These are phyloP conservation scores for Takashimella tepidaria DNA, from an alignment of 1,284 basidiomycete genomes.

Conservation along the genomic window DNA sequence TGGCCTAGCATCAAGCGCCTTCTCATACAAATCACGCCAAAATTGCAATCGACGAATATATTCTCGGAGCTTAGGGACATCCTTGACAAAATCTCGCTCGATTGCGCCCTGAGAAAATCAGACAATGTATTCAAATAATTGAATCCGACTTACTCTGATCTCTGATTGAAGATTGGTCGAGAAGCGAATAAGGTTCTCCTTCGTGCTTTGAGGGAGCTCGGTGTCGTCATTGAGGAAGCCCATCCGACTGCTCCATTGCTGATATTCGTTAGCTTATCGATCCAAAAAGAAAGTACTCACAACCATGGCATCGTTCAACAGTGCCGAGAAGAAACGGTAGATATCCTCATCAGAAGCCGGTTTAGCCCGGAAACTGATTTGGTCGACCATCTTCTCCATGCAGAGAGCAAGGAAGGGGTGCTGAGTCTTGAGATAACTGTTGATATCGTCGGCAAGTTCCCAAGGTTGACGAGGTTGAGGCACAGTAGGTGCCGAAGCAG, in stretches of 20 bases:
- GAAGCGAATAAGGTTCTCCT: slow-evolving; percentile 63
- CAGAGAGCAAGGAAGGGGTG: slow-evolving; percentile 93
- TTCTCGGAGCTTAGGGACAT: slow-evolving; percentile 75
- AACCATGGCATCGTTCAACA: slow-evolving; percentile 60
- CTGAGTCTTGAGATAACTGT: slow-evolving; percentile 90
- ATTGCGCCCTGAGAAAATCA: slow-evolving; percentile 59
- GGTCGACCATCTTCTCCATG: slow-evolving; percentile 96
- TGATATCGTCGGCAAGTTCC: slow-evolving; percentile 92
- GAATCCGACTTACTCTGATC: slow-evolving; percentile 58
- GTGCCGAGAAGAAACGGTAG: slow-evolving; percentile 82
- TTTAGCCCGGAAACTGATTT: slow-evolving; percentile 89
- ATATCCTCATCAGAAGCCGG: slow-evolving; percentile 88
- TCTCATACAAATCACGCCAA: slow-evolving; percentile 93
- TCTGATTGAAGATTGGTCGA: slow-evolving; percentile 62
- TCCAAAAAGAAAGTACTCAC: slow-evolving; percentile 20
- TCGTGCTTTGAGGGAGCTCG: slow-evolving; percentile 57
- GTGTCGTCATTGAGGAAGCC: slow-evolving; percentile 70
- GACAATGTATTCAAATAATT: slow-evolving; percentile 6
- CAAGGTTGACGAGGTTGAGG: slow-evolving; percentile 63
- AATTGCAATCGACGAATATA: slow-evolving; percentile 84
- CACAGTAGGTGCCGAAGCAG: slow-evolving; percentile 13
- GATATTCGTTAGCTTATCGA: slow-evolving; percentile 13
- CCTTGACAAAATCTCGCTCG: slow-evolving; percentile 84
- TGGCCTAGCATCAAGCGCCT: slow-evolving; percentile 73
- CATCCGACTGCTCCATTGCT: slow-evolving; percentile 69